Evolutionary conservation across 352 stramenopile genomes (phyloP).

Genomic region (Phytophthora syringae): DNA sequence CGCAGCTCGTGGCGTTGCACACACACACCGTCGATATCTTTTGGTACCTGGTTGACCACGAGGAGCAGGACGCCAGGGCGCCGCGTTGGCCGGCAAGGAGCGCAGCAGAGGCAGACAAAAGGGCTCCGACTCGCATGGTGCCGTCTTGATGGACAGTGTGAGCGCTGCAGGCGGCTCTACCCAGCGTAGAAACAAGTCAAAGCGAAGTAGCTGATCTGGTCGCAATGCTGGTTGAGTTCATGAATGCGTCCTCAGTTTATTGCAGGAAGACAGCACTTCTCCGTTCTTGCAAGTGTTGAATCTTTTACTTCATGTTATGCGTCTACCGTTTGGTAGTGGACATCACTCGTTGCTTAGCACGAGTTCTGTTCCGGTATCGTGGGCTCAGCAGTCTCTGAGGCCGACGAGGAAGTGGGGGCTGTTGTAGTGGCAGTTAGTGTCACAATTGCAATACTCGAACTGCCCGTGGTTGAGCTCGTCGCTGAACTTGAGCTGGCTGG

Average conservation of each 20-base stretch:
- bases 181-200: conserved; percentile 16
- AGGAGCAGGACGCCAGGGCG: conserved; percentile 20
- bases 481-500: conserved; percentile 5
- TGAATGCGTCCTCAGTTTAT: too few species aligned
- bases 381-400: conserved; percentile 22
- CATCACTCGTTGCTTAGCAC: conserved; percentile 25
- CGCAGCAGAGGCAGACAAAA: conserved; percentile 2
- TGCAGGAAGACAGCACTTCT: too few species aligned
- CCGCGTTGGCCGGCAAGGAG: neutral
- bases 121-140: conserved; percentile 13
- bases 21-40: conserved; percentile 53
- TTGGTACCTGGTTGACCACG: conserved; percentile 51
- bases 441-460: neutral
- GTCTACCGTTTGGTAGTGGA: conserved; percentile 11
- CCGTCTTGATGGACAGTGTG: neutral
- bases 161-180: neutral
- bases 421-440: conserved; percentile 1
- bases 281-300: too few species aligned
- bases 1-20: conserved; percentile 48
- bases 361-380: conserved; percentile 28
- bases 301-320: neutral
- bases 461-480: conserved; percentile 1
- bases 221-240: too few species aligned
- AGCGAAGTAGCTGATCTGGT: conserved; percentile 6
- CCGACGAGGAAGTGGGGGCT: neutral